Evolutionary conservation across 768 basidiomycete genomes (phyloP).

Genomic region (Tulasnella sp.): DNA sequence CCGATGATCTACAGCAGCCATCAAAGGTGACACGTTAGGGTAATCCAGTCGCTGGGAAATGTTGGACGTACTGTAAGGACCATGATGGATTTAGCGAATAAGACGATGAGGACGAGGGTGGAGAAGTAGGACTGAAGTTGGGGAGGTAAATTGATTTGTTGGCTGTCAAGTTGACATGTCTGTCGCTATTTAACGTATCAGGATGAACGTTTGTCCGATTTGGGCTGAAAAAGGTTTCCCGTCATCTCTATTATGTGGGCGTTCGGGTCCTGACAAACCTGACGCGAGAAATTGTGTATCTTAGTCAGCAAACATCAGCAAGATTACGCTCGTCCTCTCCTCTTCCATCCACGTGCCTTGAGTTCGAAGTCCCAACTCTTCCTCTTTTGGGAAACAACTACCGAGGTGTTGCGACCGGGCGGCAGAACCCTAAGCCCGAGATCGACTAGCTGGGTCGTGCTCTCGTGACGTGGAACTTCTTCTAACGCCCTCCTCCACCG

Average conservation of each 20-base stretch:
- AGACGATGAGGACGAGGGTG: background rate
- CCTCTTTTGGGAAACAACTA: background rate
- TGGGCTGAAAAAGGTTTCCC: background rate
- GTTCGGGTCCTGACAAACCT: background rate
- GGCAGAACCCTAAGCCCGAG: background rate
- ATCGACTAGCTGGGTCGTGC: too few relatives aligned
- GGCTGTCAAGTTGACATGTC: background rate
- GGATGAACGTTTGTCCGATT: background rate
- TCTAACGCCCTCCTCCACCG: background rate
- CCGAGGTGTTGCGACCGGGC: too few relatives aligned
- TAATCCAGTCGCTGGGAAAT: background rate
- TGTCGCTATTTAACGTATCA: too few relatives aligned
- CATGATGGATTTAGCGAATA: background rate
- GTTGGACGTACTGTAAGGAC: background rate
- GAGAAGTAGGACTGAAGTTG: background rate
- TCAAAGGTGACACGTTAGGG: background rate
- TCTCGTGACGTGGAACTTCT: background rate
- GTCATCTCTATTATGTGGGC: background rate
- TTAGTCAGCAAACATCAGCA: background rate
- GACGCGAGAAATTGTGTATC: background rate
- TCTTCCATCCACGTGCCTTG: background rate
- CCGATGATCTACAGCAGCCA: constrained; percentile 24
- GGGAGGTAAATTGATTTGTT: background rate
- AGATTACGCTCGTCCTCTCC: background rate
- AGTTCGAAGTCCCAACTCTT: background rate